These are phyloP conservation scores for Quercus suber DNA, from an alignment of 306 rosid species.

Conservation along the genomic window DNA sequence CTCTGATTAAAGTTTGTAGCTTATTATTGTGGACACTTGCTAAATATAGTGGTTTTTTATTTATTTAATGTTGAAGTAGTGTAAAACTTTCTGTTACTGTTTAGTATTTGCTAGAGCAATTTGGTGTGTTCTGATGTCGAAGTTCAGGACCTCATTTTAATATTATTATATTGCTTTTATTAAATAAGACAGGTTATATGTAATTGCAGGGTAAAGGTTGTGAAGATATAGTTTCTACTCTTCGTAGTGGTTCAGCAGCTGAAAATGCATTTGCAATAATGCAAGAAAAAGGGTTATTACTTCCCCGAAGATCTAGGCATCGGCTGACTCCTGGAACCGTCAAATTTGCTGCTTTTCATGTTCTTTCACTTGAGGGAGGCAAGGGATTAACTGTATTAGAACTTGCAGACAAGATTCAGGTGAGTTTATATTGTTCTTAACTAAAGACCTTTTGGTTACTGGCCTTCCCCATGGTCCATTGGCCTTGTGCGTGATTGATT, in stretches of 20 bases:
- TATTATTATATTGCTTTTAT: not conserved
- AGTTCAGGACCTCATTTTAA: not conserved
- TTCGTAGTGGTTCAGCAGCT: conserved; percentile 96
- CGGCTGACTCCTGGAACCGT: conserved; percentile 99
- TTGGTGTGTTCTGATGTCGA: not conserved
- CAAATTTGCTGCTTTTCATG: conserved; percentile 97
- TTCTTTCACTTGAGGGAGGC: conserved; percentile 91
- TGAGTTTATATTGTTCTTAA: conserved; percentile 19
- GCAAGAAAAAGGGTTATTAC: conserved; percentile 94
- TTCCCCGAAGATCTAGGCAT: conserved; percentile 90
- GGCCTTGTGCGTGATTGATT: not conserved
- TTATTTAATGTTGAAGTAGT: conserved; percentile 5
- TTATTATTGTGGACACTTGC: not conserved
- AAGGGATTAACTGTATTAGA: conserved; percentile 89
- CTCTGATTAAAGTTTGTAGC: not conserved
- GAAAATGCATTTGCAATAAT: conserved; percentile 87
- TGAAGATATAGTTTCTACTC: conserved; percentile 82
- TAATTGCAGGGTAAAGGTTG: conserved; percentile 63
- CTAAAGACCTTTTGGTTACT: not conserved
- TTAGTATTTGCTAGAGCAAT: conserved; percentile 14
- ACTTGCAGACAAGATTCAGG: conserved; percentile 99
- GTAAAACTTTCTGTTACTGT: conserved; percentile 15
- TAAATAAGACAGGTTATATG: conserved; percentile 22
- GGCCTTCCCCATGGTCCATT: not conserved
- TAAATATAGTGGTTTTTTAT: not conserved